Percentiles rank a stretch among this genome's conserved stretches.
Evolutionary conservation across 192 early-diverging fungal species (phyloP).

Genomic region (Rhizoclosmatium globosum): DNA sequence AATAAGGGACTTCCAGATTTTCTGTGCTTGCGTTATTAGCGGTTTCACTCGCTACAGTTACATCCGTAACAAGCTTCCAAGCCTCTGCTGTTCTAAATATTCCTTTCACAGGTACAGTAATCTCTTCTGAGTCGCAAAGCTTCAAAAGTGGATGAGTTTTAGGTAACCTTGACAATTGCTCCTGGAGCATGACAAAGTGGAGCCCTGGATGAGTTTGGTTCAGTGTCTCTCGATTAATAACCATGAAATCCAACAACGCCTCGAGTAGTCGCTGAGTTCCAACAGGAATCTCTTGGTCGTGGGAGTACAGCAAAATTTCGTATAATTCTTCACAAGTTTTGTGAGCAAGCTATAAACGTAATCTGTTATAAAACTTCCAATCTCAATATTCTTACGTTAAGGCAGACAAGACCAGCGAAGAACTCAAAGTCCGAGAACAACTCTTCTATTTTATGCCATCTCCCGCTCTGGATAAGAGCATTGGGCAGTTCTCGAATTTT

Average conservation of each 20-base stretch:
- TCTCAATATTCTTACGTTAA: conserved; percentile 6
- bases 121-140: background rate
- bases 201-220: background rate
- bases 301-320: background rate
- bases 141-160: background rate
- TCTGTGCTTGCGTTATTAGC: no score
- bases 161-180: background rate
- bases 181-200: background rate
- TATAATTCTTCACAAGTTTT: background rate
- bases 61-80: no score
- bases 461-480: background rate
- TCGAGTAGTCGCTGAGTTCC: conserved; percentile 5
- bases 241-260: background rate
- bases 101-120: no score
- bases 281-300: background rate
- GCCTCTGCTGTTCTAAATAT: no score
- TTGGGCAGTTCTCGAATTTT: conserved; percentile 30
- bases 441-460: conserved; percentile 1
- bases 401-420: conserved; percentile 6
- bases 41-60: no score
- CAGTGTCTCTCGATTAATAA: background rate
- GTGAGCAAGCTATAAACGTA: background rate
- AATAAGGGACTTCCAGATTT: no score
- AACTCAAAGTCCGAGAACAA: conserved; percentile 12
- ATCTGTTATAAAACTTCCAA: background rate